phyloP scores from a whole-genome alignment of 2,329 filamentous ascomycete genomes.

The Cytospora leucostoma region DNA sequence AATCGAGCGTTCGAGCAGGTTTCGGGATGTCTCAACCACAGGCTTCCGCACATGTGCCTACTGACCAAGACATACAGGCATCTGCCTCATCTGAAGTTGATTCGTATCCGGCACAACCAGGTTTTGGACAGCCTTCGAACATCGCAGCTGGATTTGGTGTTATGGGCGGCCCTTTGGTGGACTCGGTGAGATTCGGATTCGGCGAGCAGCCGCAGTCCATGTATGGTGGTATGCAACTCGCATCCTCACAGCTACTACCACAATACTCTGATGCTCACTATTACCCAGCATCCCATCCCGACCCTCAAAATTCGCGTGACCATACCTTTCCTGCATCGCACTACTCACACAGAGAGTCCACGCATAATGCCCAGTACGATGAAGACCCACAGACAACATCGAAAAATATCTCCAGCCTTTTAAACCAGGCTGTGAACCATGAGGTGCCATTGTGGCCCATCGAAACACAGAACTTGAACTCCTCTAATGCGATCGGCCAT shows the following conservation, averaged over 20 bases:
- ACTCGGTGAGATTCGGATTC: slow-evolving; percentile 26
- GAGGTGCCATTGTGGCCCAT: slow-evolving; percentile 25
- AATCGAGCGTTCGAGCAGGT: background rate
- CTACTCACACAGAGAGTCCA: slow-evolving; percentile 27
- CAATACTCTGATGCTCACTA: slow-evolving; percentile 1
- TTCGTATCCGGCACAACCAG: slow-evolving; percentile 6
- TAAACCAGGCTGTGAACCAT: slow-evolving; percentile 19
- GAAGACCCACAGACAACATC: background rate
- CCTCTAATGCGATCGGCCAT: slow-evolving; percentile 17
- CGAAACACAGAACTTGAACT: slow-evolving; percentile 18
- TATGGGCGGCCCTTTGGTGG: background rate
- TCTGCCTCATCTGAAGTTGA: slow-evolving; percentile 6
- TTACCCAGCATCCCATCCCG: slow-evolving; percentile 18
- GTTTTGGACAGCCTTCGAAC: slow-evolving; percentile 6
- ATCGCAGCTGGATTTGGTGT: slow-evolving; percentile 12
- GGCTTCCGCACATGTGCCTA: background rate
- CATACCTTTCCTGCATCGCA: slow-evolving; percentile 6
- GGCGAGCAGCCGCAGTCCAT: slow-evolving; percentile 19
- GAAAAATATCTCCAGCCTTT: background rate
- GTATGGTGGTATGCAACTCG: slow-evolving; percentile 10
- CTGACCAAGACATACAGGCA: background rate
- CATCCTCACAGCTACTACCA: background rate
- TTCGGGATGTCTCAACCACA: slow-evolving; percentile 4
- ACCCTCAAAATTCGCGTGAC: slow-evolving; percentile 12
- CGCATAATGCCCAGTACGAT: slow-evolving; percentile 35